Evolutionary conservation across 2,329 filamentous ascomycete genomes (phyloP), one percentile per base, ranked within the genome.

Genomic region (Fusarium ramigenum): DNA sequence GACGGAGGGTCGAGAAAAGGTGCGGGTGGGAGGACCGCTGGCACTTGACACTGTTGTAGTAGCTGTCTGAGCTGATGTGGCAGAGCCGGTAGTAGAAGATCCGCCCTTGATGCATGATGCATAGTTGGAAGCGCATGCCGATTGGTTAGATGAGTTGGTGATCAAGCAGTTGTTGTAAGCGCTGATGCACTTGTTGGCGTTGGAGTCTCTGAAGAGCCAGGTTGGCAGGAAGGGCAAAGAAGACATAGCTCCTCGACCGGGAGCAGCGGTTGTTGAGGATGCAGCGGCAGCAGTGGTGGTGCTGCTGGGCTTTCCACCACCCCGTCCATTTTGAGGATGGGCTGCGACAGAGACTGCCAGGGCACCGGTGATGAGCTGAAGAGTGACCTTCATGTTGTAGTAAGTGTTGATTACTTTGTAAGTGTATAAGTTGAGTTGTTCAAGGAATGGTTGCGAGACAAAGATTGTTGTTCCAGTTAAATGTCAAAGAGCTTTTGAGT

Each of bases 131-230:
- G 60, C 59, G 7, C 66, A 69, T 1, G 58, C 3, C 0, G 19
- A 14, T 14, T 57, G 64, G 21, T 69, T 56, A n/a, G 9, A 36
- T 9, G 66, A 69, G 9, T 37, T 69, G 19, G 49, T 49, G 7
- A 47, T 28, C 40, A 69, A 44, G n/a, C 66, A 69, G 21, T 49
- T 44, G 36, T 64, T 64, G 36, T 39, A 69, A 4, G 65, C 18
- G n/a, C 18, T 37, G 36, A 63, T 69, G n/a, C 66, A 69, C 59
- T 64, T 69, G 40, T 43, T 69, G 30, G 36, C 15, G 4, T n/a
- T 30, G 9, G 28, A 28, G 15, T 46, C 60, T 12, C 34, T 36
- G 30, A 69, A 69, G 9, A 69, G 32, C 66, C 66, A 69, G 6
- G 19, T 43, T 19, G 66, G 52, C 30, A 69, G 15, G 43, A 69